These are phyloP conservation scores for Apiotrichum porosum DNA, from an alignment of 1,284 basidiomycete species.

Conservation along the genomic window DNA sequence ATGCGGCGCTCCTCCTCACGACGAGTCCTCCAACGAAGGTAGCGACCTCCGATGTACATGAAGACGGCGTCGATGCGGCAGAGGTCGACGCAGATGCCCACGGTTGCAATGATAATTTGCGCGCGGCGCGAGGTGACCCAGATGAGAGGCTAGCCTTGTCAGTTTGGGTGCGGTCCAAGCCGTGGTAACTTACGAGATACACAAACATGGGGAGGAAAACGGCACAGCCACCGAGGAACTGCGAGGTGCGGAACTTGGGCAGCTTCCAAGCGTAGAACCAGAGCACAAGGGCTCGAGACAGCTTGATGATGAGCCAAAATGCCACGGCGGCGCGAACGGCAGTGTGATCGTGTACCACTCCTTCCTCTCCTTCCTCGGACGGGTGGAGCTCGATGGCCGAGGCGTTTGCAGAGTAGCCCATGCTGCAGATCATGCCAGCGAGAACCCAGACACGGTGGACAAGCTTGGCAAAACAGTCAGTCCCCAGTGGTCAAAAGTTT, in stretches of 20 bases:
- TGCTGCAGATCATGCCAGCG: constrained; percentile 40
- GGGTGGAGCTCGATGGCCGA: constrained; percentile 34
- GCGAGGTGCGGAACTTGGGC: constrained; percentile 36
- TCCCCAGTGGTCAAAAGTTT: neutral
- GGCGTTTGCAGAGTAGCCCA: constrained; percentile 48
- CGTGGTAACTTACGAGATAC: constrained; percentile 37
- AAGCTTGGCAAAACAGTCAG: too few species aligned
- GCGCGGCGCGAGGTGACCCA: constrained; percentile 29
- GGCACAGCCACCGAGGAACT: constrained; percentile 26
- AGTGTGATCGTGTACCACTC: constrained; percentile 1
- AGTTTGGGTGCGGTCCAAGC: neutral
- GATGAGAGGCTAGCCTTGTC: constrained; percentile 32
- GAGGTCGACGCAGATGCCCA: constrained; percentile 28
- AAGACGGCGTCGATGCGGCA: constrained; percentile 21
- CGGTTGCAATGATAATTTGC: constrained; percentile 29
- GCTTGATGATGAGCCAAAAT: constrained; percentile 40
- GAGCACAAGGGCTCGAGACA: constrained; percentile 17
- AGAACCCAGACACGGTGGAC: constrained; percentile 46
- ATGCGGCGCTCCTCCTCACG: neutral
- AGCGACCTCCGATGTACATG: constrained; percentile 16
- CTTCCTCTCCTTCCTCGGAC: constrained; percentile 4
- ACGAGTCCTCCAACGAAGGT: neutral
- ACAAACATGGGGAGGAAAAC: constrained; percentile 39
- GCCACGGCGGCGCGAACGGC: constrained; percentile 27
- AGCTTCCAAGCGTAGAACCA: constrained; percentile 38